Evolutionary conservation across 108 stramenopile genomes (phyloP).

Genomic region (Craspedostauros australis): DNA sequence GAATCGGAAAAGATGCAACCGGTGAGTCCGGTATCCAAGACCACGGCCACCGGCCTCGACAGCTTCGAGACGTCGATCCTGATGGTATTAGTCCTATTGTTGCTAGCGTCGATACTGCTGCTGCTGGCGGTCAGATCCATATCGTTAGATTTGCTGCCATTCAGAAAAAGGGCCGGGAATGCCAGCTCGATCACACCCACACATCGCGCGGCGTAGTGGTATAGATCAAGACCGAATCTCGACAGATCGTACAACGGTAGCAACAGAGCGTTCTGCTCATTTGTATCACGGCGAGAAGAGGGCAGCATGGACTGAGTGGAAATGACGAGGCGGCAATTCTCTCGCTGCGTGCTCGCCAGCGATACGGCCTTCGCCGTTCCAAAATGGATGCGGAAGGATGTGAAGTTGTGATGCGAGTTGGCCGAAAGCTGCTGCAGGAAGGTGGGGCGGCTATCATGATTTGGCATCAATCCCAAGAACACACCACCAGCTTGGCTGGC

Average conservation of each 20-base stretch:
- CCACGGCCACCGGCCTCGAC: constrained; percentile 19
- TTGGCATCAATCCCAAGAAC: constrained; percentile 46
- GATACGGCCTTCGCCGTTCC: neutral
- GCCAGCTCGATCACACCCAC: no score
- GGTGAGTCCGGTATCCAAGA: constrained; percentile 36
- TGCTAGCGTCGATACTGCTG: no score
- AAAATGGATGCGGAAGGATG: constrained; percentile 34
- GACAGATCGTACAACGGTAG: constrained; percentile 17
- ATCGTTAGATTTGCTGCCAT: no score
- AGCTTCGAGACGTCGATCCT: no score
- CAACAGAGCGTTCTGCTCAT: neutral
- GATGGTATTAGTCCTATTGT: no score
- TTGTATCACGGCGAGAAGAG: constrained; percentile 5
- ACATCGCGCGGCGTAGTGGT: constrained; percentile 31
- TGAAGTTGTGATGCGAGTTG: no score
- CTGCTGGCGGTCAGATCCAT: no score
- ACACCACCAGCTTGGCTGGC: constrained; percentile 51
- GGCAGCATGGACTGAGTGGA: neutral
- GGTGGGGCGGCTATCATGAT: constrained; percentile 52
- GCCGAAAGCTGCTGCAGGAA: constrained; percentile 43
- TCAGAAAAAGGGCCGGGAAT: no score
- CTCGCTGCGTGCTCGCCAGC: no score
- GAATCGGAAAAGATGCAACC: constrained; percentile 38
- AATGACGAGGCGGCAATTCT: no score
- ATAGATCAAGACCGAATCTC: constrained; percentile 22